These are phyloP conservation scores for Xylaria polymorpha DNA, from an alignment of 2,329 filamentous ascomycete genomes.

Conservation along the genomic window DNA sequence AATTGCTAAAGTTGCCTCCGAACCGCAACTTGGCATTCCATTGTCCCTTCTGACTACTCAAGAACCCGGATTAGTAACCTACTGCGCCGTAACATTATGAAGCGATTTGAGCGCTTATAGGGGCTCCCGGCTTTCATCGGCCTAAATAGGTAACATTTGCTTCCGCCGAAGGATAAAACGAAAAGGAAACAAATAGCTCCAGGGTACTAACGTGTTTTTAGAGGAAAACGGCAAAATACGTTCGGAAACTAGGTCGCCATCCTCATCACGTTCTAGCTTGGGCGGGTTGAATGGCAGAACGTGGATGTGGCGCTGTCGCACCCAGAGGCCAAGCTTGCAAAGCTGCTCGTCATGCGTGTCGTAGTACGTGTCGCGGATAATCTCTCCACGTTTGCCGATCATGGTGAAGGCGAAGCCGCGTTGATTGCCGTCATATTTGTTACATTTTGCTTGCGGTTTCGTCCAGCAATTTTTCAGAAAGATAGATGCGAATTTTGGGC, in stretches of 20 bases:
- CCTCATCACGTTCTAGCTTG: neutral
- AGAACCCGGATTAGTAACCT: neutral
- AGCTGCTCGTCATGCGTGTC: slow-evolving; percentile 37
- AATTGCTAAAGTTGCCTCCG: slow-evolving; percentile 36
- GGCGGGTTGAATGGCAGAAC: neutral
- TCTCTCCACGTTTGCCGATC: slow-evolving; percentile 7
- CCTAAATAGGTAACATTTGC: neutral
- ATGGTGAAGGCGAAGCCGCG: slow-evolving; percentile 14
- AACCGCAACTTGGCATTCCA: slow-evolving; percentile 41
- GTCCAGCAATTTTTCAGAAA: slow-evolving; percentile 6
- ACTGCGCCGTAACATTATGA: neutral
- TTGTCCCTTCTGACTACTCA: slow-evolving; percentile 3
- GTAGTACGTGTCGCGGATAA: slow-evolving; percentile 42
- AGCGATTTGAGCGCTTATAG: neutral
- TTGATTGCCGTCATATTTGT: neutral
- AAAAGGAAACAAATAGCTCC: neutral
- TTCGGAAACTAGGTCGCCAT: neutral
- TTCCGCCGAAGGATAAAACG: neutral
- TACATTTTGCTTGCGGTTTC: neutral
- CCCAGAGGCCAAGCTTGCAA: slow-evolving; percentile 36
- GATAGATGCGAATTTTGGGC: slow-evolving; percentile 33
- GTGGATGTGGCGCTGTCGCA: slow-evolving; percentile 33
- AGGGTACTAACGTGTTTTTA: slow-evolving; percentile 13
- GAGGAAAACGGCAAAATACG: no score
- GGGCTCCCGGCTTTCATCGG: neutral